Percentiles rank a stretch among this genome's conserved stretches.
These are phyloP conservation scores for Cetradonia linearis DNA, from an alignment of 495 filamentous ascomycete species.

Conservation along the genomic window DNA sequence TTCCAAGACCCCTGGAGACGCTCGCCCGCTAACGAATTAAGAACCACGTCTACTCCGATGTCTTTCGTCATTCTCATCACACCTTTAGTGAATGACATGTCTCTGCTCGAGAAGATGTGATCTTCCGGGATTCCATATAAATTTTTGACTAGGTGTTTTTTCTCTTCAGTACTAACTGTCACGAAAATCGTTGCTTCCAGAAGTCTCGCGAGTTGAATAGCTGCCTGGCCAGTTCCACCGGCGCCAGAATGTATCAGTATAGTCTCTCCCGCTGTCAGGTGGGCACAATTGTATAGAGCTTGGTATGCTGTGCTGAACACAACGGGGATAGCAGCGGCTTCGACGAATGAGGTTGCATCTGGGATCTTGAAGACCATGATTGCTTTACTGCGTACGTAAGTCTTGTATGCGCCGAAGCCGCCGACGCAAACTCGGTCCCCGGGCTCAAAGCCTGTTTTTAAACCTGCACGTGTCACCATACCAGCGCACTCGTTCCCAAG, in stretches of 20 bases:
- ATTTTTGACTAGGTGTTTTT: conserved; percentile 14
- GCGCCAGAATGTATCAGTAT: conserved; percentile 52
- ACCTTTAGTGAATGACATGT: conserved; percentile 35
- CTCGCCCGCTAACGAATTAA: conserved; percentile 47
- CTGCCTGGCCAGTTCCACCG: conserved; percentile 52
- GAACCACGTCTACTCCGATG: conserved; percentile 50
- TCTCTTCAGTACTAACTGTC: conserved; percentile 28
- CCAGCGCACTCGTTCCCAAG: conserved; percentile 33
- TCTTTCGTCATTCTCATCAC: conserved; percentile 41
- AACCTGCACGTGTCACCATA: conserved; percentile 18
- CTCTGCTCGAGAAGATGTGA: conserved; percentile 34
- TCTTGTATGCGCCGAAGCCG: not conserved
- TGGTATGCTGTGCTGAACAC: conserved; percentile 19
- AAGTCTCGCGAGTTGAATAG: conserved; percentile 48
- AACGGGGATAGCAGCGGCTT: conserved; percentile 16
- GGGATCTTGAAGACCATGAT: conserved; percentile 20
- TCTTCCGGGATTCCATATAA: conserved; percentile 12
- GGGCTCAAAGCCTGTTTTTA: not conserved
- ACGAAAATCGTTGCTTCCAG: conserved; percentile 23
- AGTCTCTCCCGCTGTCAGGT: conserved; percentile 37
- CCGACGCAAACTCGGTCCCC: conserved; percentile 1
- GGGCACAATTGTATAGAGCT: not conserved
- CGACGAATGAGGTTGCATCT: conserved; percentile 17
- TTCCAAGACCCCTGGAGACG: conserved; percentile 34
- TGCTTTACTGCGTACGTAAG: not conserved